These are phyloP conservation scores for Lachnum nothofagi DNA, from an alignment of 2,329 filamentous ascomycete species.

Conservation along the genomic window DNA sequence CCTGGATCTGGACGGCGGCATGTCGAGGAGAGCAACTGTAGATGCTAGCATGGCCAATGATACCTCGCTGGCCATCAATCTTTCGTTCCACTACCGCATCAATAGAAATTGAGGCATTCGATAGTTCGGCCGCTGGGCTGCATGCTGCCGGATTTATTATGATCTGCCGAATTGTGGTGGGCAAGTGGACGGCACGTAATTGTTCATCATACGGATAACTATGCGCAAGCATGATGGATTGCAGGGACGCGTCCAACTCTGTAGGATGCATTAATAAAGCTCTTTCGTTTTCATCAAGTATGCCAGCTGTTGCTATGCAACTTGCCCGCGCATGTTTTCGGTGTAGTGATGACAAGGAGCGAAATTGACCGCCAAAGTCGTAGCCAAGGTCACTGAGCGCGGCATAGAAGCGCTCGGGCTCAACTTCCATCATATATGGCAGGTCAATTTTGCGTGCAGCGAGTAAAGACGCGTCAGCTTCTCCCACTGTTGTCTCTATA, in stretches of 20 bases:
- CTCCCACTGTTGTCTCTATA: slow-evolving; percentile 2
- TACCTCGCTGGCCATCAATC: no score
- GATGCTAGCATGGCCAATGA: no score
- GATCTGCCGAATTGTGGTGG: slow-evolving; percentile 5
- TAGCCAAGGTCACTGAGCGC: slow-evolving; percentile 12
- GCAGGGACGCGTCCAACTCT: slow-evolving; percentile 52
- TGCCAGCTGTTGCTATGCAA: slow-evolving; percentile 1
- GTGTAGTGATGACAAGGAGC: slow-evolving; percentile 4
- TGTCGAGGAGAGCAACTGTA: no score
- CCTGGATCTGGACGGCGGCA: no score
- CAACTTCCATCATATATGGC: slow-evolving; percentile 10
- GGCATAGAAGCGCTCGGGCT: slow-evolving; percentile 14
- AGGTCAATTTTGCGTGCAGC: not conserved
- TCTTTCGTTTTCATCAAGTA: not conserved
- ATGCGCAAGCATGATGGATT: slow-evolving; percentile 39
- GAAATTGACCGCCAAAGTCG: slow-evolving; percentile 12
- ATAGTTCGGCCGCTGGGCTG: no score
- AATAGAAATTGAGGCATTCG: no score
- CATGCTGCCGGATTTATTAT: slow-evolving; percentile 13
- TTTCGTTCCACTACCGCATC: no score
- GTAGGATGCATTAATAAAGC: slow-evolving; percentile 44
- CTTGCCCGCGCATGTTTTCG: slow-evolving; percentile 3
- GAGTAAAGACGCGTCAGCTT: not conserved
- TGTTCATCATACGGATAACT: slow-evolving; percentile 4
- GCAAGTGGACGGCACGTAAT: not conserved